These are phyloP conservation scores for Malus domestica DNA, from an alignment of 306 rosid species.

Conservation along the genomic window ASM211411v1 NC_041790.1:32396501-32397000, in stretches of 20 bases:
- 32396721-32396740: slow-evolving; percentile 73
- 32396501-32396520: not conserved
- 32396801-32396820: slow-evolving; percentile 53
- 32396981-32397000: slow-evolving; percentile 46
- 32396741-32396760: slow-evolving; percentile 58
- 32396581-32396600: slow-evolving; percentile 63
- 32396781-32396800: slow-evolving; percentile 59
- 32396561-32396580: slow-evolving; percentile 22
- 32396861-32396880: slow-evolving; percentile 37
- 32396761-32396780: slow-evolving; percentile 49
- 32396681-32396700: slow-evolving; percentile 87
- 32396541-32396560: not conserved
- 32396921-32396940: slow-evolving; percentile 63
- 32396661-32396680: slow-evolving; percentile 68
- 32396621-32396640: slow-evolving; percentile 46
- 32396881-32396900: slow-evolving; percentile 51
- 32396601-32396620: slow-evolving; percentile 63
- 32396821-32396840: slow-evolving; percentile 70
- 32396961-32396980: slow-evolving; percentile 58
- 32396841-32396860: slow-evolving; percentile 64
- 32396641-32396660: slow-evolving; percentile 82
- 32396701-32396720: slow-evolving; percentile 45
- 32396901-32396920: slow-evolving; percentile 63
- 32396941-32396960: slow-evolving; percentile 54
- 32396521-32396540: not conserved